These are phyloP conservation scores for Trichoderma cornu-damae DNA, from an alignment of 2,329 filamentous ascomycete species.

Conservation along the genomic window DNA sequence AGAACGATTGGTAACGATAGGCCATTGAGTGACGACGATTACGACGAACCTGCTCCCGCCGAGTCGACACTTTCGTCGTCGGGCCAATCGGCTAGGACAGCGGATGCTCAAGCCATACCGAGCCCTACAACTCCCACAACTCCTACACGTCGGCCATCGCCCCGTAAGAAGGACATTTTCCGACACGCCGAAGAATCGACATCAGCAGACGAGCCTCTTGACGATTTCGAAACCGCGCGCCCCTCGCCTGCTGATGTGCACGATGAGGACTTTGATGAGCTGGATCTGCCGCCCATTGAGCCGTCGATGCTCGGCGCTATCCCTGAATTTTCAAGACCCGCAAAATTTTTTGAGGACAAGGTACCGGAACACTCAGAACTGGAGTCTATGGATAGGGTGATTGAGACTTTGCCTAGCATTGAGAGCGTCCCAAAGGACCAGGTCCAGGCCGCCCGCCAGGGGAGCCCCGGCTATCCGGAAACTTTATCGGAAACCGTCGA, in stretches of 20 bases:
- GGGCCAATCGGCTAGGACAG: conserved; percentile 27
- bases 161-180: conserved; percentile 19
- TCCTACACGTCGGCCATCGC: conserved; percentile 25
- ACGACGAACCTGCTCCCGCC: conserved; percentile 37
- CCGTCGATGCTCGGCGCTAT: conserved; percentile 13
- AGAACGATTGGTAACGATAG: conserved; percentile 1
- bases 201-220: conserved; percentile 35
- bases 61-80: conserved; percentile 38
- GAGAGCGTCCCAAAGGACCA: conserved; percentile 17
- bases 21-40: conserved; percentile 9
- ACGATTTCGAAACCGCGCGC: conserved; percentile 24
- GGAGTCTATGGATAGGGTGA: not conserved
- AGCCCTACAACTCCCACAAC: conserved; percentile 25
- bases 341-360: conserved; percentile 17
- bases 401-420: conserved; percentile 20
- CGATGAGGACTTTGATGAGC: conserved; percentile 4
- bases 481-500: conserved; percentile 15
- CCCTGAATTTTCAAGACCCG: conserved; percentile 16
- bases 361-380: conserved; percentile 17
- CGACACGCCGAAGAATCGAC: conserved; percentile 30
- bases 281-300: not conserved
- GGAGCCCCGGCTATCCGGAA: not conserved
- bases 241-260: conserved; percentile 17
- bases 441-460: not conserved
- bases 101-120: conserved; percentile 23